Conservation (phyloP, 805 yeast genomes). For the Barnettozyma sucrosica region DNA sequence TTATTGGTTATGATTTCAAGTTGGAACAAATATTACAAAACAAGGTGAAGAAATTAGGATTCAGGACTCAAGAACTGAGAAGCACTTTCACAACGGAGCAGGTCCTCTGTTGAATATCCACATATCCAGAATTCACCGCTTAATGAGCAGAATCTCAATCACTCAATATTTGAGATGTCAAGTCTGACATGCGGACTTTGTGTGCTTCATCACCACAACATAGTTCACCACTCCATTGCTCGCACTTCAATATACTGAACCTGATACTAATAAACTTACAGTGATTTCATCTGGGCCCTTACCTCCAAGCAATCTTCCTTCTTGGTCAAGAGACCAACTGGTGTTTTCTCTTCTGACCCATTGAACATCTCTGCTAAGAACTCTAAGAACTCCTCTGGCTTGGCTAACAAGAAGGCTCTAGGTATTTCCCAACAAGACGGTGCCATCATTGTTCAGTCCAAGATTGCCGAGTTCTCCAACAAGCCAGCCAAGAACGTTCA, state of each 20-base stretch:
- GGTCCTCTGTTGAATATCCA: too few relatives aligned
- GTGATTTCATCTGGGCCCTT: constrained; percentile 48
- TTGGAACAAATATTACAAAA: not conserved
- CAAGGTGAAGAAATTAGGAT: not conserved
- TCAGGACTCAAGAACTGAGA: not conserved
- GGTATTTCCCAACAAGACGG: constrained; percentile 38
- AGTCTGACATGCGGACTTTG: too few relatives aligned
- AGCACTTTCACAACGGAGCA: not conserved
- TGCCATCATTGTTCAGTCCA: constrained; percentile 36
- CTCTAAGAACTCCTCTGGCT: constrained; percentile 43
- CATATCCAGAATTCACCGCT: too few relatives aligned
- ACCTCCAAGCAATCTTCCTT: constrained; percentile 41
- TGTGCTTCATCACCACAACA: too few relatives aligned
- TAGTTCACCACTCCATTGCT: not conserved
- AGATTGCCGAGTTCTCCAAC: constrained; percentile 40
- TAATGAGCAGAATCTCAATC: too few relatives aligned
- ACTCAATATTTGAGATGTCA: too few relatives aligned
- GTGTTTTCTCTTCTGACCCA: constrained; percentile 43
- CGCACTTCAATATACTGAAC: not conserved
- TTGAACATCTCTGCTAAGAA: constrained; percentile 41
- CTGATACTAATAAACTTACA: constrained; percentile 17
- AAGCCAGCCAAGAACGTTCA: constrained; percentile 39
- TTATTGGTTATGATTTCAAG: too few relatives aligned
- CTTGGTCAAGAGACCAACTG: constrained; percentile 43
- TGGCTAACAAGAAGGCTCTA: constrained; percentile 43